Conservation (phyloP, 129 eudicot species). For the Kitagawia praeruptora region DNA sequence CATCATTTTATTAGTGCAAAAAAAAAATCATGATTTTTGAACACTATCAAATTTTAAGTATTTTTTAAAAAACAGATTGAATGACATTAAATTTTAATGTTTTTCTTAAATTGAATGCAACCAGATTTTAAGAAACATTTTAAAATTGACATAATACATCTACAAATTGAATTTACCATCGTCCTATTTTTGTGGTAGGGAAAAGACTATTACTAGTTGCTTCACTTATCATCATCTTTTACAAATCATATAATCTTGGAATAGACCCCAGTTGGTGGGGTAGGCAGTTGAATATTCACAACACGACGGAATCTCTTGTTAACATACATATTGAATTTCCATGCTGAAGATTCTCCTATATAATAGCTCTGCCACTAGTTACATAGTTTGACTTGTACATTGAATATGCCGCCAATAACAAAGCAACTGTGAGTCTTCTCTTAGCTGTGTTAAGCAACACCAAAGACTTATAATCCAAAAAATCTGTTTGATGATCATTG, state of each 20-base stretch:
- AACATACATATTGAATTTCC: background rate
- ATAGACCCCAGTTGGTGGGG: background rate
- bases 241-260: background rate
- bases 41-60: no score
- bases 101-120: no score
- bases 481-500: background rate
- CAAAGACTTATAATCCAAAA: background rate
- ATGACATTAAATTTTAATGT: no score
- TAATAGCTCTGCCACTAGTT: background rate
- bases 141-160: no score
- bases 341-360: background rate
- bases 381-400: background rate
- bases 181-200: background rate
- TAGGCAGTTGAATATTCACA: background rate
- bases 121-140: no score
- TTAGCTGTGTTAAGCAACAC: background rate
- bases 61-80: no score
- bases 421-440: background rate
- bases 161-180: no score
- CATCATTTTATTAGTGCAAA: no score
- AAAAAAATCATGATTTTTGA: no score
- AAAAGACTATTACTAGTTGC: background rate
- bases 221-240: background rate
- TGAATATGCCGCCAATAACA: background rate
- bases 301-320: background rate